A percentile compares a stretch with the other conserved stretches of the same genome.
These are phyloP conservation scores for Yamadazyma jaroonii DNA, from an alignment of 1,139 yeast genomes.

Conservation along the genomic window DNA sequence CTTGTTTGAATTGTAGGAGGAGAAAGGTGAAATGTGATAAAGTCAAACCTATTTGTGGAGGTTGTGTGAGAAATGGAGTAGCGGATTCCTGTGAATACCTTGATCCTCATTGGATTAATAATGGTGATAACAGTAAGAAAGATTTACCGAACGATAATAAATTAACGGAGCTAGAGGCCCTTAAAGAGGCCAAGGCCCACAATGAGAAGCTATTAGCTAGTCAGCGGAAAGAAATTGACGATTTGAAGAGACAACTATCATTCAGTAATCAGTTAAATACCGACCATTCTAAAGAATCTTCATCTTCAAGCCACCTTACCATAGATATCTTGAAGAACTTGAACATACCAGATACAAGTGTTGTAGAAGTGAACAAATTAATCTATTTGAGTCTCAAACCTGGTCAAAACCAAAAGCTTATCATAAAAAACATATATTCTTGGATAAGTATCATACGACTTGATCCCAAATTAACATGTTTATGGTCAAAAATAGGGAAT, in stretches of 20 bases:
- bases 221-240: constrained; percentile 36
- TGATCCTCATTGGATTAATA: constrained; percentile 39
- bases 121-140: not conserved
- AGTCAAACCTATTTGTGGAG: constrained; percentile 41
- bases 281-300: constrained; percentile 8
- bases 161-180: constrained; percentile 21
- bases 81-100: constrained; percentile 41
- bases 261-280: constrained; percentile 27
- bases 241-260: constrained; percentile 30
- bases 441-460: constrained; percentile 41
- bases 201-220: constrained; percentile 22
- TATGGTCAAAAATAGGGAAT: constrained; percentile 42
- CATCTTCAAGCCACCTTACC: constrained; percentile 5
- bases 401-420: not conserved
- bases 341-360: constrained; percentile 7
- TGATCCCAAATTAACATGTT: constrained; percentile 40
- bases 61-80: constrained; percentile 42
- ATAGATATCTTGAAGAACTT: constrained; percentile 16
- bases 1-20: constrained; percentile 42
- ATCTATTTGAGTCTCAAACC: not conserved
- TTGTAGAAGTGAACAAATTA: not conserved
- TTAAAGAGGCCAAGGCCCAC: constrained; percentile 18
- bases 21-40: constrained; percentile 49
- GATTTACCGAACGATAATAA: not conserved
- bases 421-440: constrained; percentile 24